Evolutionary conservation across 805 yeast species (phyloP).

Genomic region (Sugiyamaella valdiviana): DNA sequence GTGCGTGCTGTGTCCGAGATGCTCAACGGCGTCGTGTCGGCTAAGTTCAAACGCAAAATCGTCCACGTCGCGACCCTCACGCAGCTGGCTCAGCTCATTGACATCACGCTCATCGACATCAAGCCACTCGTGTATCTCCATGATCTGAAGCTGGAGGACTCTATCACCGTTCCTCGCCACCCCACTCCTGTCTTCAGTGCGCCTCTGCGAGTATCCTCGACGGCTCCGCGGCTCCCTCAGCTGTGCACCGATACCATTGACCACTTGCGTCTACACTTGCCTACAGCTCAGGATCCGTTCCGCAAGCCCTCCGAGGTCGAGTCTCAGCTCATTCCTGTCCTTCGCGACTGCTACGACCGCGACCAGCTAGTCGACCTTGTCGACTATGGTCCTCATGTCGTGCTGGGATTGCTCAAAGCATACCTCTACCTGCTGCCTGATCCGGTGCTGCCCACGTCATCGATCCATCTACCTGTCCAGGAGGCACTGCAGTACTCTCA

Average conservation of each 20-base stretch:
- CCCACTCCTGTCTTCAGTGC: constrained; percentile 30
- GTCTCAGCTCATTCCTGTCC: constrained; percentile 19
- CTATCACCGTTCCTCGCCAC: constrained; percentile 45
- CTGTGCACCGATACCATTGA: constrained; percentile 30
- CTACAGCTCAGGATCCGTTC: constrained; percentile 14
- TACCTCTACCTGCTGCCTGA: constrained; percentile 46
- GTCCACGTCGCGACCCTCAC: constrained; percentile 45
- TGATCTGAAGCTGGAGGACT: constrained; percentile 49
- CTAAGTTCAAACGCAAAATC: constrained; percentile 40
- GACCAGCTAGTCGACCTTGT: constrained; percentile 48
- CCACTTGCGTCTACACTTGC: constrained; percentile 15
- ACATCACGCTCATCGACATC: constrained; percentile 69
- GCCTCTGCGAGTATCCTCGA: constrained; percentile 16
- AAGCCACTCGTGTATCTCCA: constrained; percentile 68
- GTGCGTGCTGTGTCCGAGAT: constrained; percentile 71
- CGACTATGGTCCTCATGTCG: constrained; percentile 51
- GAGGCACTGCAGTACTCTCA: constrained; percentile 44
- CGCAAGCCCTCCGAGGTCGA: constrained; percentile 19
- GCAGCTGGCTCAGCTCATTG: constrained; percentile 56
- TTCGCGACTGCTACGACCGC: constrained; percentile 35
- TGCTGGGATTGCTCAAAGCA: constrained; percentile 40
- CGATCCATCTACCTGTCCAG: constrained; percentile 47
- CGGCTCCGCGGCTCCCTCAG: constrained; percentile 18
- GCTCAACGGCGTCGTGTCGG: constrained; percentile 53
- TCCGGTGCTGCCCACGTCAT: constrained; percentile 47